Evolutionary conservation across 805 yeast genomes (phyloP), one percentile per base, ranked within the genome.

Genomic region (Metschnikowia dekortorum): DNA sequence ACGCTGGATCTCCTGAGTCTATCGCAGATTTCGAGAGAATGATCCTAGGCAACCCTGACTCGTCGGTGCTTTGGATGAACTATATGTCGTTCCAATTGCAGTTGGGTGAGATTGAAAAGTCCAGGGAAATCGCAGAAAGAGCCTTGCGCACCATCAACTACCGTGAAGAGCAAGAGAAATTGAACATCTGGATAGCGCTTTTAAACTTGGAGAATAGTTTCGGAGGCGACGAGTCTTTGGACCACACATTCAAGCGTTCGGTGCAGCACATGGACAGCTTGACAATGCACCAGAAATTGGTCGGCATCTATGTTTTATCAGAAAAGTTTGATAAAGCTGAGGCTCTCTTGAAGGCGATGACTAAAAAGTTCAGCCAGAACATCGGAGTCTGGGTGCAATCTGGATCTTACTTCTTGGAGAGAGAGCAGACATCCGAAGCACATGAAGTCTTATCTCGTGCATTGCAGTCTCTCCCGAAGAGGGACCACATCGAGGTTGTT

Each of bases 1-100:
- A 82, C 60, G 80, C 92, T 11, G 80, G 90, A 60, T 87, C 91
- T 13, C 99, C 99, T 36, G 95, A 92, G 69, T 89, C 97, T 51
- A 87, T 83, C 39, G 73, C 83, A 43, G 99, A 94, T 67, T 94
- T 90, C 61, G 99, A 94, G 71, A 83, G 99, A 62, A 72, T 94
- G 57, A 78, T 94, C 49, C 80, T 94, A 53, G 95, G 97, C 65
- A 87, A 87, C 64, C 97, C 99, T 44, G 86, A 89, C 73, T 89
- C 96, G 2, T 92, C 99, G 1, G 80, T 91, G 34, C 70, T 89
- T 50, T 94, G 99, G 99, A 92, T 94, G 88, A 89, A 91, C 70
- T 94, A 87, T 71, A 94, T 94, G 97, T 91, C 98, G 4, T 94
- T 92, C 85, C 96, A 91, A 69, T 77, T 94, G 56, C 97, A 91